These are phyloP conservation scores for Begonia loranthoides DNA, from an alignment of 306 rosid genomes.

Conservation along the genomic window DNA sequence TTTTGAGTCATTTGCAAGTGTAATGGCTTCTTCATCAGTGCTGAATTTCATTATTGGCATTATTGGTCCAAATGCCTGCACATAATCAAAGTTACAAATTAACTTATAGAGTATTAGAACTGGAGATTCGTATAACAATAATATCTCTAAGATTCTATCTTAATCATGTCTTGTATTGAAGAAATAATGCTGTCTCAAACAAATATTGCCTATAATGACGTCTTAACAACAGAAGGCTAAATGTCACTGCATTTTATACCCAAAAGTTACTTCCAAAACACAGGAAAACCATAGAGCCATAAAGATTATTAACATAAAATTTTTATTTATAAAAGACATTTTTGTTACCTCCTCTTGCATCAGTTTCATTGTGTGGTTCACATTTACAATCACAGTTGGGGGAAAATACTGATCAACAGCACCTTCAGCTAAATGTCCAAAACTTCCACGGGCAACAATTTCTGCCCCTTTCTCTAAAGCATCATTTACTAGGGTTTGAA, in stretches of 20 bases:
- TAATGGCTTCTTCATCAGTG: conserved; percentile 70
- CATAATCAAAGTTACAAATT: not conserved
- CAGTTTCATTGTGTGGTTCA: conserved; percentile 79
- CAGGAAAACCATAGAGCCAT: no score
- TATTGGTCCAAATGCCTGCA: conserved; percentile 88
- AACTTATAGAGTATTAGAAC: not conserved
- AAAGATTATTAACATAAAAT: no score
- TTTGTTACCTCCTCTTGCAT: conserved; percentile 92
- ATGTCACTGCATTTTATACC: no score
- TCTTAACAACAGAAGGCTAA: no score
- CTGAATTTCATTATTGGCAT: conserved; percentile 82
- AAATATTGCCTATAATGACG: no score
- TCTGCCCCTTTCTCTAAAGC: conserved; percentile 87
- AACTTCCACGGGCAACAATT: conserved; percentile 75
- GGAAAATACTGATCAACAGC: conserved; percentile 91
- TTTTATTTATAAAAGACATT: no score
- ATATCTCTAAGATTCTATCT: no score
- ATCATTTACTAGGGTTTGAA: conserved; percentile 69
- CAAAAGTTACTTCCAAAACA: no score
- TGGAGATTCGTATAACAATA: no score
- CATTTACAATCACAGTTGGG: conserved; percentile 76
- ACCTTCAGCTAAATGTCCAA: conserved; percentile 77
- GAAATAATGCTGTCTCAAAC: no score
- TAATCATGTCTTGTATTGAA: no score
- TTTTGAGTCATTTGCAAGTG: conserved; percentile 76